Evolutionary conservation across 2,329 filamentous ascomycete genomes (phyloP), one percentile per base, ranked within the genome.

Genomic region (Epichloe sp.): DNA sequence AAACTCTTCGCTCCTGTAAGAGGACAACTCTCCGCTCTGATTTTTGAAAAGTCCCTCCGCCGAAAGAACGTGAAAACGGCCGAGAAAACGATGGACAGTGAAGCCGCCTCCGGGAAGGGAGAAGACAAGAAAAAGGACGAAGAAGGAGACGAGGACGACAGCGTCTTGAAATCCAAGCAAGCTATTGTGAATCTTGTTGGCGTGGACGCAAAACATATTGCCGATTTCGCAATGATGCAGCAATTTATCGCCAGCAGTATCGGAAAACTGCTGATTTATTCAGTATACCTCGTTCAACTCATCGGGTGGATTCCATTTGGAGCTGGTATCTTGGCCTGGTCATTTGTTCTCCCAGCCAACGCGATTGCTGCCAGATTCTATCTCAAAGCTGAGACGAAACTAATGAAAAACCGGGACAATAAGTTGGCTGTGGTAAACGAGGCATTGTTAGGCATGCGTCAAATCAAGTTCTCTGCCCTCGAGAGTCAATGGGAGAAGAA

Each of bases 391-490:
- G 83, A 88, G 59, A 82, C 85, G 51, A 70, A 73, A 47, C 65
- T 91, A 47, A 90, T 90, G 85, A 86, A 85, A 61, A 73, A 82
- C 31, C 75, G 86, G 44, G 87, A 91, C 63, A 74, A 80, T 50
- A 91, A 90, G 65, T 75, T 89, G 67, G 82, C 77, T 0, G 77
- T 89, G 14, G 76, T 93, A 34, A 86, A 85, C 1, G 86, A 93
- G 64, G 85, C 83, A 0, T 68, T 93, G 1, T 78, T 86, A 58
- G 86, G 86, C 7, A 90, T 91, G 56, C 79, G 86, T 1, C 87
- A 93, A 64, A 88, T 93, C 68, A 93, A 93, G 60, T 89, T 91
- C 58, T 85, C 85, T 0, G 86, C 86, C 1, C 67, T 88, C 2
- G 87, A 91, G 63, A 68, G 71, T 19, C 79, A 86, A 57, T 91